phyloP scores from a whole-genome alignment of 768 basidiomycete species.

The Neoboletus magnificus region DNA sequence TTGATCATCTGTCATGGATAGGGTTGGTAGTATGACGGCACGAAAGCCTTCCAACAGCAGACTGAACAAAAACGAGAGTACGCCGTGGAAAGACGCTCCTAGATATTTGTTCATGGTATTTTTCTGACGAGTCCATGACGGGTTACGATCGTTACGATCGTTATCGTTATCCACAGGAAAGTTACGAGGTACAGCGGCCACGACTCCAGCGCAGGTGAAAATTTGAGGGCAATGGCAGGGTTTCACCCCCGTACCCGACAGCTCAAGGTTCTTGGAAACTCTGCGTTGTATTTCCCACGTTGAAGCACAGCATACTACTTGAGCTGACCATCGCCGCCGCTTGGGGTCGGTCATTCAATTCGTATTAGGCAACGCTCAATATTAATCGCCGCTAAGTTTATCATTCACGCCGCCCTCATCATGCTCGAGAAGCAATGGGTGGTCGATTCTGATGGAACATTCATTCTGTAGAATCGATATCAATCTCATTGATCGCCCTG shows the following conservation, averaged over 20 bases:
- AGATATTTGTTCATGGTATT: background rate
- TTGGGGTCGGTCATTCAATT: background rate
- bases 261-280: background rate
- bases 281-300: background rate
- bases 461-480: background rate
- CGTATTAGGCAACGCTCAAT: background rate
- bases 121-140: background rate
- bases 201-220: background rate
- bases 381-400: background rate
- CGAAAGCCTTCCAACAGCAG: no score
- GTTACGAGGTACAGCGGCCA: background rate
- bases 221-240: background rate
- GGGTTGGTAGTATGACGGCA: background rate
- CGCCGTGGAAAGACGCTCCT: background rate
- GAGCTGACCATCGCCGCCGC: no score
- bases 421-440: background rate
- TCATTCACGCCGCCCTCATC: background rate
- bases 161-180: background rate
- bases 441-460: background rate
- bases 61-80: no score
- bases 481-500: background rate
- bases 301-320: background rate
- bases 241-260: background rate
- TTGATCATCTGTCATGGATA: background rate
- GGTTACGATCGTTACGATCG: background rate